phyloP scores from a whole-genome alignment of 2,329 filamentous ascomycete species.

The Akanthomyces uredinophilus region DNA sequence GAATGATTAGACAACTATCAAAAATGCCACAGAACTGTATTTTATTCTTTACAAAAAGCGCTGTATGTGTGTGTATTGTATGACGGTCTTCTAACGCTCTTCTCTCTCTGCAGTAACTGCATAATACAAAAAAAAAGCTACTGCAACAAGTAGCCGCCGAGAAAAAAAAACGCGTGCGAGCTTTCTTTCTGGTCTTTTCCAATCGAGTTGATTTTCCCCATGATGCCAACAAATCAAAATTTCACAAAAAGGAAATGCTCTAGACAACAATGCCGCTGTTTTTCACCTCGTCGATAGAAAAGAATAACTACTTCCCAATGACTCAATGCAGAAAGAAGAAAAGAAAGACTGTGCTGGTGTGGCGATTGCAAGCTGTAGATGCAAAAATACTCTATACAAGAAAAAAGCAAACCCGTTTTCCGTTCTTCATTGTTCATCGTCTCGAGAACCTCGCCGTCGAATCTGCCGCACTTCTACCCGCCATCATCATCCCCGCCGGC shows the following conservation, averaged over 20 bases:
- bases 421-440: neutral
- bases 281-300: neutral
- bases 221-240: neutral
- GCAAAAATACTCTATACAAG: too few species aligned
- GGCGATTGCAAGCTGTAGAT: too few species aligned
- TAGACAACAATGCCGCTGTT: neutral
- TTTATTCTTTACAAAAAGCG: neutral
- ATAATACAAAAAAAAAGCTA: too few species aligned
- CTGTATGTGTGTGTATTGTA: neutral
- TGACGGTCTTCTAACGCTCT: neutral
- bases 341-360: neutral
- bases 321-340: neutral
- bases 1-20: neutral
- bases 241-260: neutral
- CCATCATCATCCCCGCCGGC: conserved; percentile 20
- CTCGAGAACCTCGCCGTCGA: neutral
- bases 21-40: neutral
- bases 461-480: neutral
- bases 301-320: neutral
- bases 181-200: too few species aligned
- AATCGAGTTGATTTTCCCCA: neutral
- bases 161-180: too few species aligned
- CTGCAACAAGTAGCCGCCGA: too few species aligned
- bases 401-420: too few species aligned
- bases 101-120: too few species aligned